Conservation (phyloP, 1,139 yeast species). For the Yarrowia galli region DNA sequence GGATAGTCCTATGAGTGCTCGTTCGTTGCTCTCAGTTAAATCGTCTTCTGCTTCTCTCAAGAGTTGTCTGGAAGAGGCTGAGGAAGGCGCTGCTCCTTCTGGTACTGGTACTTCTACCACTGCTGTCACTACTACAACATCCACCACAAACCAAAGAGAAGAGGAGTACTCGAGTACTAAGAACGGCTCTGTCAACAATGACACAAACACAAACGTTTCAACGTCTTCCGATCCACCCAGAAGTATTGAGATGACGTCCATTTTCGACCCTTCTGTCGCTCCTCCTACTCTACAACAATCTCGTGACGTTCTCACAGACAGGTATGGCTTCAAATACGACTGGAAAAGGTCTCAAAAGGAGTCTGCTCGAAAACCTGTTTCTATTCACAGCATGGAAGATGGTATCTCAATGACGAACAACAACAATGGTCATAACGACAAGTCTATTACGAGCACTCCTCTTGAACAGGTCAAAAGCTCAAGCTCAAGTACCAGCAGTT, state of each 20-base stretch:
- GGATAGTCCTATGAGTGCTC: conserved; percentile 31
- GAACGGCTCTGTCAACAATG: not conserved
- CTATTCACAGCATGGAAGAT: not conserved
- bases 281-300: conserved; percentile 22
- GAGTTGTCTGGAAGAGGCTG: not conserved
- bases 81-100: not conserved
- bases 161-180: not conserved
- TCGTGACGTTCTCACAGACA: not conserved
- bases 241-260: conserved; percentile 28
- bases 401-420: too few species aligned
- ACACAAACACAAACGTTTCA: not conserved
- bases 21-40: not conserved
- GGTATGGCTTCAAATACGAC: conserved; percentile 30
- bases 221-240: not conserved
- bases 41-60: conserved; percentile 19
- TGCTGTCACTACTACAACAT: not conserved
- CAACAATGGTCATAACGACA: too few species aligned
- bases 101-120: not conserved
- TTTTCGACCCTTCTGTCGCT: conserved; percentile 25
- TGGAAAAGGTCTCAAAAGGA: conserved; percentile 25
- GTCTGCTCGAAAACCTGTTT: not conserved
- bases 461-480: not conserved
- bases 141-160: not conserved
- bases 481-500: conserved; percentile 1
- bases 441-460: not conserved